These are phyloP conservation scores for Berkeleyomyces rouxiae DNA, from an alignment of 2,329 filamentous ascomycete genomes.

Conservation along the genomic window DNA sequence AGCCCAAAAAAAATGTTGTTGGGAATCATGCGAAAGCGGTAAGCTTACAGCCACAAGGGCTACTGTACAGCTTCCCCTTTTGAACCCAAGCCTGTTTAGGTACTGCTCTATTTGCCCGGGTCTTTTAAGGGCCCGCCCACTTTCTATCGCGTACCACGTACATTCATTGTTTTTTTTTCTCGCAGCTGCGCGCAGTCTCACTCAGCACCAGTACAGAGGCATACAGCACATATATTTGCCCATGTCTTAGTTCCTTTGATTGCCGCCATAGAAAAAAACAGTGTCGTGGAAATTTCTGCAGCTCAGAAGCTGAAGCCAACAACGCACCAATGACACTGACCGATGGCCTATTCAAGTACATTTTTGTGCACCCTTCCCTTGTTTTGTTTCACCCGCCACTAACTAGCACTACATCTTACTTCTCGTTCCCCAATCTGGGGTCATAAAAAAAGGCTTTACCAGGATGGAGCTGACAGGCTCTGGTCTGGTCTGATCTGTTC, in stretches of 20 bases:
- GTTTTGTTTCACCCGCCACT: too few relatives aligned
- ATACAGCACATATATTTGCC: neutral
- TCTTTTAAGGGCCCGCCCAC: neutral
- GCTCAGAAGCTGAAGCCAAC: too few relatives aligned
- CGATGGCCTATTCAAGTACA: too few relatives aligned
- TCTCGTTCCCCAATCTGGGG: too few relatives aligned
- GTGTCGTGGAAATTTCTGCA: too few relatives aligned
- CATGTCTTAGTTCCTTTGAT: neutral
- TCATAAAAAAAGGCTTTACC: too few relatives aligned
- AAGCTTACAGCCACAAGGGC: neutral
- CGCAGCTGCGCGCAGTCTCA: neutral
- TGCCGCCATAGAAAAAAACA: too few relatives aligned
- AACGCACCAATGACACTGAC: too few relatives aligned
- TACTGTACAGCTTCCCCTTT: neutral
- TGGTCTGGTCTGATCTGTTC: too few relatives aligned
- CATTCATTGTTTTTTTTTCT: neutral
- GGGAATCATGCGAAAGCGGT: neutral
- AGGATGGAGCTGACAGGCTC: too few relatives aligned
- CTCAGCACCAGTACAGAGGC: neutral
- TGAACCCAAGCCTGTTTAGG: neutral
- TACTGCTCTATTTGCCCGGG: neutral
- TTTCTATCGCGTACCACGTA: neutral
- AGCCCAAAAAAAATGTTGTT: conserved; percentile 4
- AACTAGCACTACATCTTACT: too few relatives aligned
- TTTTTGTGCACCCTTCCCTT: too few relatives aligned